Percentiles rank a stretch among this genome's conserved stretches.
phyloP scores from a whole-genome alignment of 352 stramenopile species.

The Pythium brachiatum region DNA sequence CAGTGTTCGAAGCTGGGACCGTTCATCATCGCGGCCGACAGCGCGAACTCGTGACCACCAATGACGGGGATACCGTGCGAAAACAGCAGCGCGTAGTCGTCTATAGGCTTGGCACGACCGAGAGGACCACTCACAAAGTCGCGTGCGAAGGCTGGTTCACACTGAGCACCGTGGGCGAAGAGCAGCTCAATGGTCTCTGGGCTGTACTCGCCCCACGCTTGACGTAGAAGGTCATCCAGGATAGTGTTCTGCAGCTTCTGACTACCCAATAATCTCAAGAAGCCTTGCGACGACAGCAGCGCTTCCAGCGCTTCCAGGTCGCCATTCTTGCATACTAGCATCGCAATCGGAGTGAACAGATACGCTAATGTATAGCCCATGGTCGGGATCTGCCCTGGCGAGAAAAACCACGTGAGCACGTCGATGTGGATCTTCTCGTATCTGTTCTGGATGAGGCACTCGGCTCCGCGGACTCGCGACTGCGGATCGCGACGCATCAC shows the following conservation, averaged over 20 bases:
- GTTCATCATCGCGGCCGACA: background rate
- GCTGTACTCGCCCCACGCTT: background rate
- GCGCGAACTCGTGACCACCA: background rate
- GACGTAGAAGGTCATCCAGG: background rate
- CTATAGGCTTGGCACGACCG: background rate
- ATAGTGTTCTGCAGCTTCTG: background rate
- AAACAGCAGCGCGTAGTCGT: background rate
- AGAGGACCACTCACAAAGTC: background rate
- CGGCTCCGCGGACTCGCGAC: background rate
- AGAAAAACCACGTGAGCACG: background rate
- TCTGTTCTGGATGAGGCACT: background rate
- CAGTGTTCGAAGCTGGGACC: background rate
- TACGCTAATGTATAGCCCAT: background rate
- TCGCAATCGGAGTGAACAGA: background rate
- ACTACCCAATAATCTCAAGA: background rate
- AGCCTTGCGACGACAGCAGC: background rate
- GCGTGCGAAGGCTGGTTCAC: background rate
- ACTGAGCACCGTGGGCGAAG: background rate
- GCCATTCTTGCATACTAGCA: background rate
- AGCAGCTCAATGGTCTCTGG: background rate
- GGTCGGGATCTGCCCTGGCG: background rate
- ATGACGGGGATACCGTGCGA: background rate
- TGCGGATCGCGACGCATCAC: background rate
- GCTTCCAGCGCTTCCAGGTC: background rate
- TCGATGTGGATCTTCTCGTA: background rate